Base-by-base conservation (phyloP, 2,329 filamentous ascomycete genomes). In the Trichophyton schoenleinii region DNA sequence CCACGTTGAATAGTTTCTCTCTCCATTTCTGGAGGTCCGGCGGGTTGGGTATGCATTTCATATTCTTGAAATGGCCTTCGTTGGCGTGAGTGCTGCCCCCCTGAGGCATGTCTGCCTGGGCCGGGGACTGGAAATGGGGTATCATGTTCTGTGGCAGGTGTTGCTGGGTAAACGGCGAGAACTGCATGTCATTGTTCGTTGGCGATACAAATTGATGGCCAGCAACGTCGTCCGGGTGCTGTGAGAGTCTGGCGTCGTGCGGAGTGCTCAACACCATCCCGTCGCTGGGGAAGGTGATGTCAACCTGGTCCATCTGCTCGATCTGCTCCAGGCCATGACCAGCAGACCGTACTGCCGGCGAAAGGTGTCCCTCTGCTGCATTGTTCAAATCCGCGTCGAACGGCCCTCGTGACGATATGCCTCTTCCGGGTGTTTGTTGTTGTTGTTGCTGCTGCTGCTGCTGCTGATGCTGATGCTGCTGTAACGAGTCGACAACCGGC, bases 1-100 rank as follows among this genome's bases (percentile, higher is more conserved):
- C 83, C n/a, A 90, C 85, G 68, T 88, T 80, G 71, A 91, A 92
- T 53, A 91, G 75, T 68, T 79, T 85, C 66, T 87, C 79, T 59
- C 88, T 79, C 88, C 88, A 92, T 64, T 78, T 76, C 11, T 82
- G 77, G 57, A 91, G 77, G 66, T 87, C 78, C 2, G 87, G 87
- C 44, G 87, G 87, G 67, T 88, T 77, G 7, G 83, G 72, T 9
- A 89, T 79, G 65, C 87, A 76, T 68, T 79, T 85, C 67, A 77
- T 66, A 42, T 71, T 71, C 41, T 70, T 69, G 57, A 71, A 67
- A 62, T 72, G 67, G 13, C 64, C 65, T 25, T 58, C 57, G 9
- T 46, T 31, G 7, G 34, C 9, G 34, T 59, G 46, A 13, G 11
- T 5, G 5, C 18, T 60, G 20, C 22, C 36, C 20, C 22, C 8